Base-by-base conservation (phyloP, 2,329 filamentous ascomycete genomes). In the Talaromyces sp. region DNA sequence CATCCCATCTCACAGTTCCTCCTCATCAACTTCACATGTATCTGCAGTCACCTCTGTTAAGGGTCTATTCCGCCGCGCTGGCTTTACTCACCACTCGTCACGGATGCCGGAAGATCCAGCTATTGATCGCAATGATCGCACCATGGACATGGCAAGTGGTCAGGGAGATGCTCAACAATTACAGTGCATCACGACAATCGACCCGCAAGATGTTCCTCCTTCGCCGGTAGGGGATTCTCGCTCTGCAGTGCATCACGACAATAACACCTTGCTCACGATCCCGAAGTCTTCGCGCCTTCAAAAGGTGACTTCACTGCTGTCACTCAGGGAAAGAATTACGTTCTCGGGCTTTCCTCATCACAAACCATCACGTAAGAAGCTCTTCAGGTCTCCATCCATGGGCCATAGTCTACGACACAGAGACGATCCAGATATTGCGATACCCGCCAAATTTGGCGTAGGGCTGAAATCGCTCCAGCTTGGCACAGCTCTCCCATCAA, bases 391-490 rank as follows among this genome's bases (percentile, higher is more conserved):
- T 11, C 69, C 72, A 10, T 73, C 72, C 31, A 62, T 73, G 57
- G 70, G 69, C 19, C 68, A 72, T 45, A 66, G 72, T 31, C 61
- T 67, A 27, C 66, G 67, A 45, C 69, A 70, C 17, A 67, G 67
- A 13, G 66, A 70, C 45, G 67, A 59, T 27, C 68, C 70, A 15
- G 71, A 67, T 37, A 76, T 78, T 63, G 77, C 83, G 1, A 82
- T 89, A 37, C 83, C 87, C 1, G 89, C 91, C 1, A 87, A 88
- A 61, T 85, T 85, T 25, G 91, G 91, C 13, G 90, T 88, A 19
- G 91, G 91, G 10, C 84, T 91, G 75, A 94, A 93, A 79, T 88
- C 91, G 35, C 85, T 90, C n/a, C 87, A 90, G 60, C 82, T 94
- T 79, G 93, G 90, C 72, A 76, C 91, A 58, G 90, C 85, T 71